Evolutionary conservation across 345 rosid genomes (phyloP).

Genomic region (Eucalyptus polybractea): DNA sequence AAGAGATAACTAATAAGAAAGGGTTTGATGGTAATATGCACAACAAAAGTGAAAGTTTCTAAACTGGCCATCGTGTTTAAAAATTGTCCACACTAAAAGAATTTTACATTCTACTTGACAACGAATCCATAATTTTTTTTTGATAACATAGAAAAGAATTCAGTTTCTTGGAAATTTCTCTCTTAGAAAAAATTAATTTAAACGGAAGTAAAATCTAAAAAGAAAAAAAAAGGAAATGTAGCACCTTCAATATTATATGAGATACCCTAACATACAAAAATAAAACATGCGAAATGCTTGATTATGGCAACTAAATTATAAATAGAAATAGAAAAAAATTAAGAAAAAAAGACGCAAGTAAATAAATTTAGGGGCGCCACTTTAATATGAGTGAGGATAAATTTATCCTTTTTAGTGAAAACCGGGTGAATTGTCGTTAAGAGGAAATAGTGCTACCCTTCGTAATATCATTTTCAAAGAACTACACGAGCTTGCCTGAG

Average conservation of each 20-base stretch:
- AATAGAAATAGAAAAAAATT: neutral
- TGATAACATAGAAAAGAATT: neutral
- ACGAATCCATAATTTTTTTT: neutral
- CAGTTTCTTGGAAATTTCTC: neutral
- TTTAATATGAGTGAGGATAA: neutral
- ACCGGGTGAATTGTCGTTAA: neutral
- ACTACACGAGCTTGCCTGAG: rapidly evolving
- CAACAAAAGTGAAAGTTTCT: too few species aligned
- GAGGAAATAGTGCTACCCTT: neutral
- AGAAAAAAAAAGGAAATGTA: too few species aligned
- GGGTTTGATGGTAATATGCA: too few species aligned
- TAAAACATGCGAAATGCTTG: neutral
- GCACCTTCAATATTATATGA: neutral
- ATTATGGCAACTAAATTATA: neutral
- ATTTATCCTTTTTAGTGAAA: neutral
- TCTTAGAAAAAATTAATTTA: too few species aligned
- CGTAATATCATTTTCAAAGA: neutral
- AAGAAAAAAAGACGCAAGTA: neutral
- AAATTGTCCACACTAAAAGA: too few species aligned
- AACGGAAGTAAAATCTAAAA: neutral
- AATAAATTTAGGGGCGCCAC: neutral
- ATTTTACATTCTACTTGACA: neutral
- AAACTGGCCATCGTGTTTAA: too few species aligned
- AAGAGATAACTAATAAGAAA: too few species aligned
- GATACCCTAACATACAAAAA: neutral